Conservation (phyloP, 805 yeast species). For the Ogataea paraovalis region DNA sequence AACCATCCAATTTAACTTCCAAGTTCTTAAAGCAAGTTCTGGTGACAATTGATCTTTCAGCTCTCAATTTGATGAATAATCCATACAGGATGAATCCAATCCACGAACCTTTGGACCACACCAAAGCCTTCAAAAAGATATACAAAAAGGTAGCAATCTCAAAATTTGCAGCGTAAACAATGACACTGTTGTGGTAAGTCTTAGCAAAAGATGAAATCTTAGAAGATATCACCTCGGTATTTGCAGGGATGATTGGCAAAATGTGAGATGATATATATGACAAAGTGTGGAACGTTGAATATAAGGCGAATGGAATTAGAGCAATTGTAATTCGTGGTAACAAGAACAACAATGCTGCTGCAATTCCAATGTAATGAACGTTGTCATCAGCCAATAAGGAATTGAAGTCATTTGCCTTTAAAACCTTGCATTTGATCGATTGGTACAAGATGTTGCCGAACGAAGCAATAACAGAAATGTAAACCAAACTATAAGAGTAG, state of each 20-base stretch:
- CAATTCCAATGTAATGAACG: constrained; percentile 59
- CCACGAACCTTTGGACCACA: constrained; percentile 64
- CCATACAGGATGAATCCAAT: constrained; percentile 50
- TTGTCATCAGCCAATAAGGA: constrained; percentile 40
- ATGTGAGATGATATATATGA: constrained; percentile 63
- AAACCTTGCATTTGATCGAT: constrained; percentile 36
- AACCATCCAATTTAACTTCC: constrained; percentile 60
- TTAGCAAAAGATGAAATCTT: constrained; percentile 42
- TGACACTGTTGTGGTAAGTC: constrained; percentile 53
- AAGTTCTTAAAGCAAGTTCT: constrained; percentile 56
- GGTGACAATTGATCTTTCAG: constrained; percentile 69
- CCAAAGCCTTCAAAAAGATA: constrained; percentile 36
- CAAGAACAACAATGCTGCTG: constrained; percentile 49
- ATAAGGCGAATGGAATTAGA: constrained; percentile 68
- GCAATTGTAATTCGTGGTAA: constrained; percentile 61
- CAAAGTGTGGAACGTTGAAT: constrained; percentile 78
- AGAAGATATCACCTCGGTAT: constrained; percentile 9
- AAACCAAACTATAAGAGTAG: constrained; percentile 55
- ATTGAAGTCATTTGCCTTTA: constrained; percentile 18
- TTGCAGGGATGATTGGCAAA: constrained; percentile 54
- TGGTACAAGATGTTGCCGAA: constrained; percentile 76
- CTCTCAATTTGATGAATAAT: constrained; percentile 70
- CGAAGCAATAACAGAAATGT: constrained; percentile 62
- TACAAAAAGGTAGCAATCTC: constrained; percentile 36
- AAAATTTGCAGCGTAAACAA: constrained; percentile 55